phyloP scores from a whole-genome alignment of 495 filamentous ascomycete genomes.

The Penicillium maclennaniae region DNA sequence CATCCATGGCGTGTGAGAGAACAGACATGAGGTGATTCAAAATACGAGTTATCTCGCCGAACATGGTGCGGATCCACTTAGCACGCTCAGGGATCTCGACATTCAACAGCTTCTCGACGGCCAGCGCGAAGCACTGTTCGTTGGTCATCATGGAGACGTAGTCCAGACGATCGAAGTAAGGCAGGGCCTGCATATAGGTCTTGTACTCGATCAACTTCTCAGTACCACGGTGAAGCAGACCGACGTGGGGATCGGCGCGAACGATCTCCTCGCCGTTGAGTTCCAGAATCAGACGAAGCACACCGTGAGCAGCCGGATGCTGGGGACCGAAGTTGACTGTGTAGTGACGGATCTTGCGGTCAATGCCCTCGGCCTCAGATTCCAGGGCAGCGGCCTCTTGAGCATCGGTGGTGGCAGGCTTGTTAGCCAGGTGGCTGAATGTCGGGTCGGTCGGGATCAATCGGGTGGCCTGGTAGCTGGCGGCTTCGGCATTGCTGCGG shows the following conservation, averaged over 20 bases:
- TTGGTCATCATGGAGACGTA: constrained; percentile 99
- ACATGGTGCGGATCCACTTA: constrained; percentile 95
- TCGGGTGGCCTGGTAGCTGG: constrained; percentile 56
- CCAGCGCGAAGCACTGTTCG: constrained; percentile 94
- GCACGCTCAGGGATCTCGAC: constrained; percentile 93
- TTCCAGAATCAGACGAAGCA: constrained; percentile 95
- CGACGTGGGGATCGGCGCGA: constrained; percentile 94
- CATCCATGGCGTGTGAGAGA: constrained; percentile 98
- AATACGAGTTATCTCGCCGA: constrained; percentile 92
- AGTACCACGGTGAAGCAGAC: constrained; percentile 91
- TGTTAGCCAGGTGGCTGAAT: constrained; percentile 51
- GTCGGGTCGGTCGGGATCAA: constrained; percentile 56
- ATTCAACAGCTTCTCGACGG: constrained; percentile 97
- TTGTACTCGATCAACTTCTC: constrained; percentile 99
- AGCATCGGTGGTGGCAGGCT: constrained; percentile 33
- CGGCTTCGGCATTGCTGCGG: constrained; percentile 55
- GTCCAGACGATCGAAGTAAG: constrained; percentile 98
- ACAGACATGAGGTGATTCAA: constrained; percentile 99
- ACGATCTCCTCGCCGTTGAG: constrained; percentile 98
- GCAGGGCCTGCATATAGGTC: constrained; percentile 96
- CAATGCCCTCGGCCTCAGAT: constrained; percentile 49
- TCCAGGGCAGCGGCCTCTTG: constrained; percentile 46
- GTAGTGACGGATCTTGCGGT: constrained; percentile 95
- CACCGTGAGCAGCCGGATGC: constrained; percentile 97
- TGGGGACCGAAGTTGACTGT: constrained; percentile 99